Evolutionary conservation across 345 rosid species (phyloP), one percentile per base, ranked within the genome.

Genomic region (Populus davidiana): DNA sequence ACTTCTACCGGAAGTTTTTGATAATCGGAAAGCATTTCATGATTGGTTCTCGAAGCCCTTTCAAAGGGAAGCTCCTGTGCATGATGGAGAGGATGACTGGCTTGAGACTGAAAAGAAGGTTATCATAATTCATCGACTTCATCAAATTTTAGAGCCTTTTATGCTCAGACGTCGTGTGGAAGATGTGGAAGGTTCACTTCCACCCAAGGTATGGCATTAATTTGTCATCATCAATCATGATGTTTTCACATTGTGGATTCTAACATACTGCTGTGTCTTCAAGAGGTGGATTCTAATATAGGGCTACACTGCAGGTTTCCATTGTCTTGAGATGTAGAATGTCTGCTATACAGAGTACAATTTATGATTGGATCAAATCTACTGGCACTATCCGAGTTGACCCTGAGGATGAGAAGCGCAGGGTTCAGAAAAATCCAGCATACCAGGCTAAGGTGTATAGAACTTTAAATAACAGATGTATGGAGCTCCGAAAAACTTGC

Each of bases 31-130:
- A 86, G 99, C 97, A 82, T 96, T 96, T 87, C 98, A 96, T 86
- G 99, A 96, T 87, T 96, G 99, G 99, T 96, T 96, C 79, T 90
- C 99, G 17, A 95, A 96, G 86, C 98, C 99, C 62, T 96, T 96
- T 83, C 97, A 91, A 87, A 96, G 80, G 87, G 99, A 96, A 86
- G 92, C 80, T 62, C 88, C 96, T 71, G 49, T 86, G 3, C 96
- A 89, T 86, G 91, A 88, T 86, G 94, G 89, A 23, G 99, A 96
- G 83, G 99, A 96, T 83, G 99, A 96, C 84, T 96, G 99, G 99
- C 97, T 96, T 80, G 99, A 96, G 90, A 96, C 98, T 67, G 99
- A 96, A 79, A 96, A 96, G 89, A 96, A 96, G 85, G 99, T 96
- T 39, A 96, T 96, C 80, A 88, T 96, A 78, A 96, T 96, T 84